Evolutionary conservation across 768 basidiomycete genomes (phyloP).

Genomic region (Lentinula aciculospora): DNA sequence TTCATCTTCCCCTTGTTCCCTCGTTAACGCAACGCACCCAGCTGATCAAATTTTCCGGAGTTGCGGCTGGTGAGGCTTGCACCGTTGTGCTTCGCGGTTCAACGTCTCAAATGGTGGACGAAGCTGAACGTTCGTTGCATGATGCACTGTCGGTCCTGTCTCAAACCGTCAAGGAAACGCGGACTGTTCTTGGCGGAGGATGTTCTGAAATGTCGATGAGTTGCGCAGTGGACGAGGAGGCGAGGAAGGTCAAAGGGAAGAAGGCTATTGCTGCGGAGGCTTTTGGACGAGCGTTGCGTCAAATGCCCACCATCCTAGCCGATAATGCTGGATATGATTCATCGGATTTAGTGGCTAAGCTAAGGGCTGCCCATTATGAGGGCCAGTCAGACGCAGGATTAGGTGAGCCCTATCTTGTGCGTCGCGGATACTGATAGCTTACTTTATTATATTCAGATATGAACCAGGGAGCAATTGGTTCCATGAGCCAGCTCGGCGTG

Average conservation of each 20-base stretch:
- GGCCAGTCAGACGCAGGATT: slow-evolving; percentile 83
- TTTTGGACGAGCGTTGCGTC: slow-evolving; percentile 81
- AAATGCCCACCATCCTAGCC: slow-evolving; percentile 94
- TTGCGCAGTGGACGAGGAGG: slow-evolving; percentile 87
- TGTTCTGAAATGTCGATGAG: slow-evolving; percentile 99
- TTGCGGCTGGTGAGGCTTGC: slow-evolving; percentile 95
- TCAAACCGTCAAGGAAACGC: slow-evolving; percentile 96
- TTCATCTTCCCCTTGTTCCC: background rate
- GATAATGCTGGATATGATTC: slow-evolving; percentile 99
- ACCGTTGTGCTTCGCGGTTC: slow-evolving; percentile 97
- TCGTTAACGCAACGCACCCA: slow-evolving; percentile 21
- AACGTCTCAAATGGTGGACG: slow-evolving; percentile 98
- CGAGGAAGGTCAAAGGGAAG: slow-evolving; percentile 83
- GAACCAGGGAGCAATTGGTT: slow-evolving; percentile 78
- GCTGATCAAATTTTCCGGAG: slow-evolving; percentile 99
- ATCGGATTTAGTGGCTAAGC: slow-evolving; percentile 85
- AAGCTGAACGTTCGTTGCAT: slow-evolving; percentile 95
- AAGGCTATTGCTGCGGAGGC: slow-evolving; percentile 92
- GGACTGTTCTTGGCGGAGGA: slow-evolving; percentile 91
- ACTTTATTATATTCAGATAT: slow-evolving; percentile 56
- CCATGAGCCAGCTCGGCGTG: slow-evolving; percentile 83
- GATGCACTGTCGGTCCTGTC: slow-evolving; percentile 97
- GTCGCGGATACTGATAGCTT: background rate
- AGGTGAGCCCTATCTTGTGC: slow-evolving; percentile 41
- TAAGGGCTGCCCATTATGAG: slow-evolving; percentile 93